Base-by-base conservation (phyloP, 1,139 yeast species). In the Geotrichum fermentans region DNA sequence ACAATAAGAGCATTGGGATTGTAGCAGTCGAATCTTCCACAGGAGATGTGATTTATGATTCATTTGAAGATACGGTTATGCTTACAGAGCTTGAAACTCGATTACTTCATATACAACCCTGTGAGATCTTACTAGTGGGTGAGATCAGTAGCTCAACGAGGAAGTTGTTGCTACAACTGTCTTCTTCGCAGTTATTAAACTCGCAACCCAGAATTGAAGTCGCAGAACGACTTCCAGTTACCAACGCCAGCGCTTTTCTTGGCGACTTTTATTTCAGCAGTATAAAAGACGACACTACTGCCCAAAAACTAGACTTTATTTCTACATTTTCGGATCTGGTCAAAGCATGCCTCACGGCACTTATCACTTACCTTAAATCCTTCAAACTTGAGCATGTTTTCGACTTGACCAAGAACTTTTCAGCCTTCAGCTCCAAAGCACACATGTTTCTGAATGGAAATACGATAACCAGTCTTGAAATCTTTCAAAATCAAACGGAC, bases 21-120 rank as follows among this genome's bases (percentile, higher is more conserved):
- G 77, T 88, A 10, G 88, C 94, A 0, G 80, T 85, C 0, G 85
- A 85, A 54, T 82, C 92, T 0, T 71, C 80, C 2, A 83, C 92
- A 1, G 97, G 97, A 0, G 89, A 84, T 46, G 75, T 89, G 4
- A 65, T 86, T 0, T 78, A 78, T 55, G 97, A 92, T 62, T 66
- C 68, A 6, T 88, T 92, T 61, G 62, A 62, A 2, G 92, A 83
- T 58, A 72, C 73, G 28, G 66, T 70, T 2, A 65, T 78, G 22
- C 70, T 81, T 21, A 75, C 72, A 37, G 83, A 82, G 55, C 66
- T 90, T 30, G 90, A 85, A 54, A 86, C 95, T 0, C 67, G 97
- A 43, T 65, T 89, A 16, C 68, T 78, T 39, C 88, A 87, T 63
- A 67, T 89, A 47, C 78, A 78, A 37, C 97, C 97, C 0, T 75